Base-by-base conservation (phyloP, 306 rosid genomes). In the Acmispon strigosus region DNA sequence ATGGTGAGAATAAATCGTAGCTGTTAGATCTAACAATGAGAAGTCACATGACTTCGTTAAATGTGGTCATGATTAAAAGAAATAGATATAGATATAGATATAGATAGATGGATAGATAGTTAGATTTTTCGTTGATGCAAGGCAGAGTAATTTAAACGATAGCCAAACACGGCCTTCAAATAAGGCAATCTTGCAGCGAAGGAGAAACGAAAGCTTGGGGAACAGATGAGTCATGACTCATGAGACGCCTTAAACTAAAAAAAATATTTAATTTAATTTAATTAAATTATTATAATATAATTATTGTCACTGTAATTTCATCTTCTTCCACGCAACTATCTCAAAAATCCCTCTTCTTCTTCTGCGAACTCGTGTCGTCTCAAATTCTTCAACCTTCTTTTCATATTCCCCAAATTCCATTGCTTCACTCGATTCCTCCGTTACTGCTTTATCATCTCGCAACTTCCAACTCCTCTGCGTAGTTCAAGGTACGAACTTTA, bases 291-390 rank as follows among this genome's bases (percentile, higher is more conserved):
- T 68, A 57, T 44, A 36, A 15, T 45, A 76, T 12, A 19, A 41
- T 41, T 64, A 13, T 20, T 51, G 13, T 55, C 39, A 16, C 55
- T 50, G 77, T 43, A 58, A 69, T 82, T 73, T 72, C 78, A 47
- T 69, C 72, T 70, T 78, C 84, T 24, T 79, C 80, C 64, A 85
- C 86, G 90, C 90, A 85, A 72, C 77, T 75, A 15, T 37, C 62
- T 18, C n/a, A 17, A 18, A 70, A 34, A 14, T 0, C 53, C 76
- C 77, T 27, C 58, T 51, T 72, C 36, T 19, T 53, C 54, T 10
- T 43, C 53, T 36, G 52, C 43, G 16, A 56, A 70, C 80, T 76
- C 17, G 7, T 51, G 7, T 54, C 53, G 34, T 52, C 20, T 59
- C 52, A 61, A 69, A 75, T 75, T 77, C 77, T 36, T 69, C 2